phyloP scores from a whole-genome alignment of 768 basidiomycete genomes.

The Mycena amicta region DNA sequence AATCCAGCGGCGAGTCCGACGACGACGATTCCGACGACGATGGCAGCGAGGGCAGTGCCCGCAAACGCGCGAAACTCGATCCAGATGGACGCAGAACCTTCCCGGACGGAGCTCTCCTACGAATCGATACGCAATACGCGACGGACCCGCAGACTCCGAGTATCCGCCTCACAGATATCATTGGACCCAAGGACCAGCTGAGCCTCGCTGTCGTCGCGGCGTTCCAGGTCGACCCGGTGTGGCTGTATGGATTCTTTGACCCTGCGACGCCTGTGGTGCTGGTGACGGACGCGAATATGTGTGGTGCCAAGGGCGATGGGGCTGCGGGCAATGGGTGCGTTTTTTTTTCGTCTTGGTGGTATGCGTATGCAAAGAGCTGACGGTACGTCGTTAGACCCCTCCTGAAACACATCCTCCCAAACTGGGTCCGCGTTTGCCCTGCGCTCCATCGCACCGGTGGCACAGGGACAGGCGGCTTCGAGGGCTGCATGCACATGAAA shows the following conservation, averaged over 20 bases:
- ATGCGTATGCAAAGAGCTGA: too few relatives aligned
- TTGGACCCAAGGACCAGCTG: constrained; percentile 56
- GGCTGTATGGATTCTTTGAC: constrained; percentile 58
- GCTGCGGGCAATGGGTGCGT: background rate
- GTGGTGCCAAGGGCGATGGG: constrained; percentile 39
- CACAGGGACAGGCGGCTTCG: too few relatives aligned
- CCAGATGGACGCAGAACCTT: background rate
- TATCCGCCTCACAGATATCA: constrained; percentile 54
- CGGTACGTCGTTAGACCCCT: background rate
- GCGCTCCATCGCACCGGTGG: constrained; percentile 42
- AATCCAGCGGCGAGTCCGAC: constrained; percentile 19
- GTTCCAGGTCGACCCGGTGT: constrained; percentile 52
- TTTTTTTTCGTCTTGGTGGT: too few relatives aligned
- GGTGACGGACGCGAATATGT: constrained; percentile 47
- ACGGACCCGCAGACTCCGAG: constrained; percentile 26
- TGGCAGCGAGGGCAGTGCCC: constrained; percentile 19
- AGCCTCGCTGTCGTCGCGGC: constrained; percentile 58
- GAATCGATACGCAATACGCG: constrained; percentile 18
- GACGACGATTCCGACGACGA: constrained; percentile 17
- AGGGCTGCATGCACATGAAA: constrained; percentile 54
- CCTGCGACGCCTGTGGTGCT: constrained; percentile 56
- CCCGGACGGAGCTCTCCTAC: constrained; percentile 12
- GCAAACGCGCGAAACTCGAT: constrained; percentile 13
- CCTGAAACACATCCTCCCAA: constrained; percentile 49
- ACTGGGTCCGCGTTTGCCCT: constrained; percentile 52